Evolutionary conservation across 352 stramenopile species (phyloP).

Genomic region (Globisporangium cystogenes): DNA sequence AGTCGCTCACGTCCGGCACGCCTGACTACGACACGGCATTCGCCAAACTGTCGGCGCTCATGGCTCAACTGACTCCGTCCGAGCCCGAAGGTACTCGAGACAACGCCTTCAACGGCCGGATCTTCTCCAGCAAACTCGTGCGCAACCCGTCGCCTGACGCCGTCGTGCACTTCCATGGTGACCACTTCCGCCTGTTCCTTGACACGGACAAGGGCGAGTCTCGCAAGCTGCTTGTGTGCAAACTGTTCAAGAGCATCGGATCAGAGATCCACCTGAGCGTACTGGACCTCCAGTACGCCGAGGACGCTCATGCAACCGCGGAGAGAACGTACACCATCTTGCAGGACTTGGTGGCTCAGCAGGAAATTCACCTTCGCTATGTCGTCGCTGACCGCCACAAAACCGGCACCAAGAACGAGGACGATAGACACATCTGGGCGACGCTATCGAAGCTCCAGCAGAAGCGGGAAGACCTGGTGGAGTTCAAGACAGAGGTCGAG

Average conservation of each 20-base stretch:
- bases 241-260: slow-evolving; percentile 47
- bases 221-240: slow-evolving; percentile 33
- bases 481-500: slow-evolving; percentile 28
- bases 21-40: slow-evolving; percentile 18
- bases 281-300: slow-evolving; percentile 14
- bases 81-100: not conserved
- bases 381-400: slow-evolving; percentile 22
- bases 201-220: slow-evolving; percentile 11
- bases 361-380: slow-evolving; percentile 27
- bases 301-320: slow-evolving; percentile 19
- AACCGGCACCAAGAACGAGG: slow-evolving; percentile 13
- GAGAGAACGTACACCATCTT: slow-evolving; percentile 22
- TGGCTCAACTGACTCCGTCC: slow-evolving; percentile 16
- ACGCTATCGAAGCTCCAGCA: slow-evolving; percentile 40
- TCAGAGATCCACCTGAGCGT: slow-evolving; percentile 19
- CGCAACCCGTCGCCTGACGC: slow-evolving; percentile 37
- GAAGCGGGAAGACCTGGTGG: slow-evolving; percentile 27
- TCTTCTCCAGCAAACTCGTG: slow-evolving; percentile 33
- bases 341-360: slow-evolving; percentile 28
- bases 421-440: slow-evolving; percentile 20
- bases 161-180: slow-evolving; percentile 35
- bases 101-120: slow-evolving; percentile 17
- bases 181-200: slow-evolving; percentile 40
- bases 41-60: slow-evolving; percentile 13
- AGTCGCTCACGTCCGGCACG: slow-evolving; percentile 8